Percentiles rank a stretch among this genome's conserved stretches.
Evolutionary conservation across 371 early-diverging fungal genomes (phyloP).

Genomic region (Haplosporangium sp.): DNA sequence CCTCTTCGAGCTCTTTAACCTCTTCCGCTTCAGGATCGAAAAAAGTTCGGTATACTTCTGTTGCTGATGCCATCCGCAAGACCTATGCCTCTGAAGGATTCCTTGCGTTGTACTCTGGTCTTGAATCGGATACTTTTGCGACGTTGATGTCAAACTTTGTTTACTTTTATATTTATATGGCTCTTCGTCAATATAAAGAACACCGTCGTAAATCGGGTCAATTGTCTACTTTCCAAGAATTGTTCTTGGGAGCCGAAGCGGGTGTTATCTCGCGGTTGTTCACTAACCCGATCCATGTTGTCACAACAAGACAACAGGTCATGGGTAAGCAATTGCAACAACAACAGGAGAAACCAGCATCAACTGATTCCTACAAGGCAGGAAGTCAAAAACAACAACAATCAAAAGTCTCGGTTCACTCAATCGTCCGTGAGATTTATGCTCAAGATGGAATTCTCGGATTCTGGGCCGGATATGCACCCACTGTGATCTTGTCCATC

Average conservation of each 20-base stretch:
- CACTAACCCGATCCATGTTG: constrained; percentile 69
- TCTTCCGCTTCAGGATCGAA: constrained; percentile 5
- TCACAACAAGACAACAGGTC: constrained; percentile 69
- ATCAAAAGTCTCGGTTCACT: constrained; percentile 37
- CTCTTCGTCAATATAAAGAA: constrained; percentile 67
- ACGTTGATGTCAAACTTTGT: constrained; percentile 70
- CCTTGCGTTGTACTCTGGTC: constrained; percentile 65
- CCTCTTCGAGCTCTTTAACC: constrained; percentile 8
- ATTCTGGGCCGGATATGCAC: constrained; percentile 74
- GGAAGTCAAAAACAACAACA: constrained; percentile 13
- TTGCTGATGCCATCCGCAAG: constrained; percentile 57
- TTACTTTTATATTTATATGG: constrained; percentile 72
- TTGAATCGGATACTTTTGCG: constrained; percentile 68
- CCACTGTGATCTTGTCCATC: constrained; percentile 67
- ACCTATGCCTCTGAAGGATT: constrained; percentile 66
- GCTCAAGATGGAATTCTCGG: constrained; percentile 64
- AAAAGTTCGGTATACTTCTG: constrained; percentile 40
- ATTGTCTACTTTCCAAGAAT: constrained; percentile 65
- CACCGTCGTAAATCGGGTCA: constrained; percentile 59
- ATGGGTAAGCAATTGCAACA: constrained; percentile 52
- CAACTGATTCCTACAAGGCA: background rate
- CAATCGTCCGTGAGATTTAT: constrained; percentile 58
- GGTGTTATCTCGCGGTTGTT: constrained; percentile 70
- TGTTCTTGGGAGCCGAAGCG: constrained; percentile 72
- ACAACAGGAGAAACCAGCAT: constrained; percentile 2